Evolutionary conservation across 1,139 yeast genomes (phyloP).

Genomic region (Saccharomyces hybrid): DNA sequence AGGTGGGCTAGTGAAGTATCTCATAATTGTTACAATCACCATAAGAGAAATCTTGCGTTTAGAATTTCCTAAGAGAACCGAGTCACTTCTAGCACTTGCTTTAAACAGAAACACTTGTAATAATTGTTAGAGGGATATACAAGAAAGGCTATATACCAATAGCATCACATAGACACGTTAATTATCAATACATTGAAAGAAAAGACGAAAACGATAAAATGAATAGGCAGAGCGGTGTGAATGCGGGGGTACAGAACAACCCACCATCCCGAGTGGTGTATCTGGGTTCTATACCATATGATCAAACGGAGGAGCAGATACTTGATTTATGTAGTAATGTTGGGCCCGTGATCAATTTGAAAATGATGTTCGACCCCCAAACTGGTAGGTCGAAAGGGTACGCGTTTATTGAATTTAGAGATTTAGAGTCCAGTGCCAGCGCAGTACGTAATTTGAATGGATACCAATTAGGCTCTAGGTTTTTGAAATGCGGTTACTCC

Average conservation of each 20-base stretch:
- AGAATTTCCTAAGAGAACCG: not conserved
- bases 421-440: slow-evolving; percentile 73
- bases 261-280: slow-evolving; percentile 43
- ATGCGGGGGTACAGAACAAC: slow-evolving; percentile 18
- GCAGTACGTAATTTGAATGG: slow-evolving; percentile 87
- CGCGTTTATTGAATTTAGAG: slow-evolving; percentile 77
- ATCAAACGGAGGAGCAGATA: slow-evolving; percentile 85
- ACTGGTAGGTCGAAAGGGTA: slow-evolving; percentile 90
- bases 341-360: slow-evolving; percentile 76
- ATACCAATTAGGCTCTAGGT: slow-evolving; percentile 65
- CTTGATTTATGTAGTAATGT: slow-evolving; percentile 36
- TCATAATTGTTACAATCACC: not conserved
- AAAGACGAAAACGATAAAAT: not conserved
- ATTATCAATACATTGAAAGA: not conserved
- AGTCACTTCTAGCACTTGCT: not conserved
- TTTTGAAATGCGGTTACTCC: slow-evolving; percentile 66
- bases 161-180: not conserved
- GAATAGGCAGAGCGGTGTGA: slow-evolving; percentile 11
- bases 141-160: not conserved
- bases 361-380: slow-evolving; percentile 74
- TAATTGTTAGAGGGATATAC: not conserved
- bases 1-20: not conserved
- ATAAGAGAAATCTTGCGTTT: not conserved
- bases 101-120: too few species aligned
- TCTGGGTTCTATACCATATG: slow-evolving; percentile 63